Evolutionary conservation across 2,329 filamentous ascomycete species (phyloP).

Genomic region (Penicillium sclerotigenum): DNA sequence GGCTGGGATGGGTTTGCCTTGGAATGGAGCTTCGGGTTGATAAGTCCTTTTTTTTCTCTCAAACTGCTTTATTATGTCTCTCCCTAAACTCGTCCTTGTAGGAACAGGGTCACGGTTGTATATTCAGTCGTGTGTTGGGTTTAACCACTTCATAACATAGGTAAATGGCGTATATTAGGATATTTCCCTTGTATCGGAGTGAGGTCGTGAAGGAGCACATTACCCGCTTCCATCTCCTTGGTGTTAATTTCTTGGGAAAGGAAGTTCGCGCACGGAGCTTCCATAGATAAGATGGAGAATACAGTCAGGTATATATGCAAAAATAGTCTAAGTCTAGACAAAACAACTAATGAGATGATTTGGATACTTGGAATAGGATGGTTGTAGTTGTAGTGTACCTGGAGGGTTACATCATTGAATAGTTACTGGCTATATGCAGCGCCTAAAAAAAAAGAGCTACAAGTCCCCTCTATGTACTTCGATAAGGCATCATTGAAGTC

Average conservation of each 20-base stretch:
- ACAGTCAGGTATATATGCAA: too few relatives aligned
- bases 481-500: neutral
- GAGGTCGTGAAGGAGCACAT: neutral
- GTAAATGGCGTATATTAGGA: neutral
- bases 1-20: slow-evolving; percentile 29
- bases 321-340: too few relatives aligned
- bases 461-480: neutral
- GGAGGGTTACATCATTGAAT: neutral
- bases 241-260: too few relatives aligned
- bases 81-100: neutral
- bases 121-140: neutral
- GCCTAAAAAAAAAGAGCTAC: neutral
- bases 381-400: neutral
- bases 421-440: neutral
- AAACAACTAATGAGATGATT: too few relatives aligned
- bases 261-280: too few relatives aligned
- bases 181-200: neutral
- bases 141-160: neutral
- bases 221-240: too few relatives aligned
- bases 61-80: neutral
- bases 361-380: too few relatives aligned
- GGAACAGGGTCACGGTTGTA: neutral
- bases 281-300: too few relatives aligned
- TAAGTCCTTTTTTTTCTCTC: slow-evolving; percentile 5
- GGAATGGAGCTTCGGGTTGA: slow-evolving; percentile 26